A percentile compares a stretch with the other conserved stretches of the same genome.
These are phyloP conservation scores for Solanum hybrid DNA, from an alignment of 305 asterid genomes.

Conservation along the genomic window DNA sequence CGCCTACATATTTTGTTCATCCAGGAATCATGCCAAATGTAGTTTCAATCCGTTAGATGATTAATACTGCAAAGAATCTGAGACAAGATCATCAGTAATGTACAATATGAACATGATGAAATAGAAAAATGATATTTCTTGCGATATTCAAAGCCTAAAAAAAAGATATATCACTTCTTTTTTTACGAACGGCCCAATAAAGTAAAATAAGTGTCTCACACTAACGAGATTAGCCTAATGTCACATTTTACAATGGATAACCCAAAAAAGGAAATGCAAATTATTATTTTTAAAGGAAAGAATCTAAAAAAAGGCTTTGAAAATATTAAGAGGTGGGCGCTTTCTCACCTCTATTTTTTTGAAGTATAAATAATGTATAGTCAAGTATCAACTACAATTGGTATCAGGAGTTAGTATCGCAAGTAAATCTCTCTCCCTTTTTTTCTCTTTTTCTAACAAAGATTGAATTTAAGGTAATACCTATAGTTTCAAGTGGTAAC, in stretches of 20 bases:
- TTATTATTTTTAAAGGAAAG: too few relatives aligned
- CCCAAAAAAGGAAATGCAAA: neutral
- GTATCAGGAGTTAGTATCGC: neutral
- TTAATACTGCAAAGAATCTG: too few relatives aligned
- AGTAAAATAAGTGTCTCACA: neutral
- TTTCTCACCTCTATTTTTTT: neutral
- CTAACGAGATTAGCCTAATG: neutral
- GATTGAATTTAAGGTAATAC: neutral
- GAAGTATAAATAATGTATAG: neutral
- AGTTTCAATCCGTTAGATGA: neutral
- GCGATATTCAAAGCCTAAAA: neutral
- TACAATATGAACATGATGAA: neutral
- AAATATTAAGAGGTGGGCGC: neutral
- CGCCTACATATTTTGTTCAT: neutral
- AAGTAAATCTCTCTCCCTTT: neutral
- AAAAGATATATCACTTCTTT: neutral
- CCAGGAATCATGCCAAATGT: neutral
- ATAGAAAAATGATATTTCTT: neutral
- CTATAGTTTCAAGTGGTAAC: neutral
- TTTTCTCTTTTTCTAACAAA: neutral
- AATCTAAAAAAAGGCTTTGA: neutral
- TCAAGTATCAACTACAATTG: neutral
- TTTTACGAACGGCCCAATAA: neutral
- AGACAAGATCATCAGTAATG: neutral
- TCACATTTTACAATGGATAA: neutral